A percentile compares a stretch with the other conserved stretches of the same genome.
Evolutionary conservation across 768 basidiomycete species (phyloP).

Genomic region (Amanita molliuscula): DNA sequence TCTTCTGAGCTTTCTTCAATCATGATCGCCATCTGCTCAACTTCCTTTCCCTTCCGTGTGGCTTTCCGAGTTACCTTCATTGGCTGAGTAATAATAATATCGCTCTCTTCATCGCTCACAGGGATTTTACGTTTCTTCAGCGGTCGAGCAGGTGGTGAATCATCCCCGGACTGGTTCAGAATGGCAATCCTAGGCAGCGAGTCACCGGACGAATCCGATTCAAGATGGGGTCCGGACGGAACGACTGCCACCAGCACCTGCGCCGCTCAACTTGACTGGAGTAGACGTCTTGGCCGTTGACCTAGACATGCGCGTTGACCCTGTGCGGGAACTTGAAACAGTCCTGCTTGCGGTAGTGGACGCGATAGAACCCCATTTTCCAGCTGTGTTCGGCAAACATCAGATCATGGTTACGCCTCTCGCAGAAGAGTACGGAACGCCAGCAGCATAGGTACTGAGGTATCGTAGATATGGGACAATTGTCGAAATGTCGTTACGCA

Average conservation of each 20-base stretch:
- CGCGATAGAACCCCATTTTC: neutral
- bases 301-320: neutral
- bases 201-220: neutral
- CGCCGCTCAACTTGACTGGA: neutral
- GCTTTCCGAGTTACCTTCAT: neutral
- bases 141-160: constrained; percentile 1
- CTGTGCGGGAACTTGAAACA: neutral
- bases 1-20: too few species aligned
- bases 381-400: neutral
- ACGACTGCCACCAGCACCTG: neutral
- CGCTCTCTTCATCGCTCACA: neutral
- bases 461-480: neutral
- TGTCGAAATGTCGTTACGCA: constrained; percentile 16
- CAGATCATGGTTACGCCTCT: neutral
- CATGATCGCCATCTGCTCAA: too few species aligned
- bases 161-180: neutral
- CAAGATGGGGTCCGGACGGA: neutral
- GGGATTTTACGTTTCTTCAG: constrained; percentile 19
- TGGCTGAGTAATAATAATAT: too few species aligned
- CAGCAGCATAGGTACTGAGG: neutral
- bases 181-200: constrained; percentile 4
- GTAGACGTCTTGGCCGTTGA: neutral
- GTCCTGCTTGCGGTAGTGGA: neutral
- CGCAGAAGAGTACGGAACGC: neutral
- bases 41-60: constrained; percentile 3